Base-by-base conservation (phyloP, 1,284 basidiomycete species). In the Somion occarium region DNA sequence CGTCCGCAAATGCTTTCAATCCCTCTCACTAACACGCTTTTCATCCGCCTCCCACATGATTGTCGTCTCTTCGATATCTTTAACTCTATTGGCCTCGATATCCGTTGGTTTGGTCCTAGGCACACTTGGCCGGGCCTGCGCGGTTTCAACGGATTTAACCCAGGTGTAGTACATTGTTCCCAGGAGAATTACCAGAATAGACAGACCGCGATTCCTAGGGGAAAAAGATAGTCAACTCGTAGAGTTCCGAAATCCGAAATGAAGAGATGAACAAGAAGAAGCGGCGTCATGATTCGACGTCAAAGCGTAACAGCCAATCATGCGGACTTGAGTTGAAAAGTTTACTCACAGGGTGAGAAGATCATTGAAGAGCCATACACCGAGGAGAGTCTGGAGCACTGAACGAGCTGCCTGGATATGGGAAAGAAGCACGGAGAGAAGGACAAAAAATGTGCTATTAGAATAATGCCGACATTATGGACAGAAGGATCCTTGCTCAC, bases 111-210 rank as follows among this genome's bases (percentile, higher is more conserved):
- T 63, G 43, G 64, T 62, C 23, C 68, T 50, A 26, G 24, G 46
- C 42, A 38, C 18, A 15, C 53, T 53, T 37, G 61, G 38, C 5
- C 48, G 51, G 9, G 57, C 54, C 38, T 65, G 63, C 15, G 66
- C 59, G 18, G 64, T 52, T 59, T 81, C 79, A 4, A 62, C 61
- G 11, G 79, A 74, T 65, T 85, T 86, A 52, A 81, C 68, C 83
- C 83, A 87, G 18, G 83, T 86, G 63, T 83, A 86, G 58, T 73
- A 79, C 81, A 86, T 78, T 3, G 83, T 83, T 20, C 85, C 85
- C 43, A 69, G 61, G 45, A 80, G 72, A 59, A 87, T 88, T 51
- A 82, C 71, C 19, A 76, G 56, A 61, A 87, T 83, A 20, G 84
- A 87, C 1, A 65, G 58, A 3, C 73, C 76, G 25, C 85, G 80